Conservation (phyloP, 495 filamentous ascomycete species). For the Penicillium egyptiacum region DNA sequence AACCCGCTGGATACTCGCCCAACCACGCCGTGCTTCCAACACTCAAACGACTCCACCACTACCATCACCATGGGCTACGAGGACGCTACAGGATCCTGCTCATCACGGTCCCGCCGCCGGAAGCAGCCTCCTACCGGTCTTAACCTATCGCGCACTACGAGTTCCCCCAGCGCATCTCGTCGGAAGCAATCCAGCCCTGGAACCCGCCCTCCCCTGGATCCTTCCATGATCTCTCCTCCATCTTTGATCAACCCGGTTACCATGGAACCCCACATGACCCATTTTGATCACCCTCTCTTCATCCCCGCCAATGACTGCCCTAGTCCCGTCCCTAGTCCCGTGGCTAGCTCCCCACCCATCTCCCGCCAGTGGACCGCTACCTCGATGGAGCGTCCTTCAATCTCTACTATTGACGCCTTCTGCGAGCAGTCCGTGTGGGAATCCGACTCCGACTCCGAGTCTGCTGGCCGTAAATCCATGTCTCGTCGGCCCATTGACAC, state of each 20-base stretch:
- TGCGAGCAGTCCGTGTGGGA: conserved; percentile 51
- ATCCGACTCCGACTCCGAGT: conserved; percentile 47
- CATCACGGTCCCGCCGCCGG: conserved; percentile 31
- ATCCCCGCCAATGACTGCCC: conserved; percentile 46
- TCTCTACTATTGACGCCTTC: conserved; percentile 42
- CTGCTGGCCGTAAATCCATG: conserved; percentile 37
- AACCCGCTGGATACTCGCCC: conserved; percentile 21
- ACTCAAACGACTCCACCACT: conserved; percentile 31
- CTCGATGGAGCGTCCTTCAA: conserved; percentile 44
- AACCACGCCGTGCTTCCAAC: conserved; percentile 20
- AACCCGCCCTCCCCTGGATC: conserved; percentile 37
- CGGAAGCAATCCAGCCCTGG: conserved; percentile 35
- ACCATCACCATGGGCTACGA: conserved; percentile 40
- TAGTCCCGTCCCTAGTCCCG: conserved; percentile 44
- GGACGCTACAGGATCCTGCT: conserved; percentile 27
- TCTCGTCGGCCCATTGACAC: conserved; percentile 47
- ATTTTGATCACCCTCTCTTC: conserved; percentile 48
- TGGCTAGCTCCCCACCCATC: conserved; percentile 36
- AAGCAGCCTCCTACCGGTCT: conserved; percentile 42
- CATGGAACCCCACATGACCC: conserved; percentile 46
- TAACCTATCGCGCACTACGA: conserved; percentile 25
- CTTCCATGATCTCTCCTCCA: conserved; percentile 47
- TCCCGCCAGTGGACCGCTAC: conserved; percentile 40
- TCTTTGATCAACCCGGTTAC: conserved; percentile 45
- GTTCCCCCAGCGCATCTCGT: conserved; percentile 17